Conservation (phyloP, 1,284 basidiomycete genomes). For the Malassezia sympodialis region DNA sequence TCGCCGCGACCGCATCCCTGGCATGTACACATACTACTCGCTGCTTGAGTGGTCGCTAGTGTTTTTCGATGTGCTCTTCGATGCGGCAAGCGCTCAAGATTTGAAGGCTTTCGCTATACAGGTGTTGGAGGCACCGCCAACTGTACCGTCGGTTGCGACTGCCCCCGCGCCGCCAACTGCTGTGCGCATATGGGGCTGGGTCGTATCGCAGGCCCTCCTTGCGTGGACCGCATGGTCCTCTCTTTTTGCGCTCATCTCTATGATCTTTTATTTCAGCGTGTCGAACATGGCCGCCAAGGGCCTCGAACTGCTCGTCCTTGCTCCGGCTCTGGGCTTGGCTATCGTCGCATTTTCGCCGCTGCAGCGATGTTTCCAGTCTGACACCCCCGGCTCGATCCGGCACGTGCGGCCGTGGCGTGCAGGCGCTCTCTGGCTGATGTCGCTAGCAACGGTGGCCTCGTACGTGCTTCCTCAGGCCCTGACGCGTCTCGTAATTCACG, state of each 20-base stretch:
- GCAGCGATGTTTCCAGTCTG: not conserved
- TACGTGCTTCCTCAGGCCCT: slow-evolving; percentile 24
- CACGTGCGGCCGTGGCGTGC: not conserved
- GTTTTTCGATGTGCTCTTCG: slow-evolving; percentile 39
- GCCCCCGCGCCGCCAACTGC: not conserved
- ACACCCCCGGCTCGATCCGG: not conserved
- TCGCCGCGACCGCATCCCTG: slow-evolving; percentile 33
- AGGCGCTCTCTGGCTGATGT: slow-evolving; percentile 21
- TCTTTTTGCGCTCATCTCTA: slow-evolving; percentile 68
- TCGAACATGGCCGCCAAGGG: slow-evolving; percentile 41
- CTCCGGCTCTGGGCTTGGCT: slow-evolving; percentile 27
- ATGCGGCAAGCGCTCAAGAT: slow-evolving; percentile 33
- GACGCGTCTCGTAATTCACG: slow-evolving; percentile 22
- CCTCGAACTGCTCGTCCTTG: slow-evolving; percentile 34
- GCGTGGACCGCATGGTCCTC: slow-evolving; percentile 80
- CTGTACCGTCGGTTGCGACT: not conserved
- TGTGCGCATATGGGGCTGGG: not conserved
- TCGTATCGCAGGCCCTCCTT: slow-evolving; percentile 43
- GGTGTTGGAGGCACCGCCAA: slow-evolving; percentile 16
- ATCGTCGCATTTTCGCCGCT: slow-evolving; percentile 21
- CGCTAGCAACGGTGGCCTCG: slow-evolving; percentile 21
- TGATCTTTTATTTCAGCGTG: slow-evolving; percentile 26
- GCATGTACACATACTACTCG: slow-evolving; percentile 38
- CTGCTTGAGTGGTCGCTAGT: slow-evolving; percentile 45
- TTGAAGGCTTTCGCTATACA: slow-evolving; percentile 32